Conservation (phyloP, 1,284 basidiomycete species). For the Ustilago tritici region DNA sequence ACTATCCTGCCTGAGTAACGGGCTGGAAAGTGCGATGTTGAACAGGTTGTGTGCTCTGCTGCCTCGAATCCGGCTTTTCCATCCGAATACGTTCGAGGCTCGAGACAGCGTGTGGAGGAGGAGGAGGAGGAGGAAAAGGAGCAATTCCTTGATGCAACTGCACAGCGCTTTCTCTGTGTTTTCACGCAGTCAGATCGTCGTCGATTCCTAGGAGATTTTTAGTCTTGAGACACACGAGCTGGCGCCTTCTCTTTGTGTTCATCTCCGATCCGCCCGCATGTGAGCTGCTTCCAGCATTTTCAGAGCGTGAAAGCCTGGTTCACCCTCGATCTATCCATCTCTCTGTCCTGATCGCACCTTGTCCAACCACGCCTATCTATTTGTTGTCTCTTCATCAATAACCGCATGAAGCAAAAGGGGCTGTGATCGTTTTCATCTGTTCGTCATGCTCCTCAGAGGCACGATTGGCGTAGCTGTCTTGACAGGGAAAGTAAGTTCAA, state of each 20-base stretch:
- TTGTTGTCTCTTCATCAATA: not conserved
- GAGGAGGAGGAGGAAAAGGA: not conserved
- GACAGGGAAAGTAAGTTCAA: not conserved
- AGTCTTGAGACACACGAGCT: not conserved
- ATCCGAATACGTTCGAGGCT: slow-evolving; percentile 8
- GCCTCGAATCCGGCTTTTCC: slow-evolving; percentile 23
- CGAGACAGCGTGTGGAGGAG: slow-evolving; percentile 3
- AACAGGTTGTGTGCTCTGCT: slow-evolving; percentile 28
- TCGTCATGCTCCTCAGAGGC: not conserved
- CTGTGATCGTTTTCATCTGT: not conserved
- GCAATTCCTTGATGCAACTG: not conserved
- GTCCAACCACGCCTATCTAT: not conserved
- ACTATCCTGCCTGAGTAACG: slow-evolving; percentile 7
- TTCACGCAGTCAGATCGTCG: slow-evolving; percentile 3
- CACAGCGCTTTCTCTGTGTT: slow-evolving; percentile 10
- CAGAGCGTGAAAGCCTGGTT: slow-evolving; percentile 40
- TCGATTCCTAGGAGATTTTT: not conserved
- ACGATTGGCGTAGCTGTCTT: not conserved
- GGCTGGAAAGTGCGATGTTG: slow-evolving; percentile 3
- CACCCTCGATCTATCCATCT: not conserved
- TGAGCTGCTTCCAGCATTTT: slow-evolving; percentile 12
- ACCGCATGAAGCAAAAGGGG: not conserved
- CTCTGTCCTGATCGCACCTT: not conserved
- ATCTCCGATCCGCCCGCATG: slow-evolving; percentile 44
- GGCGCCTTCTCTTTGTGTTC: not conserved